Base-by-base conservation (phyloP, 257 asterid species). In the Penstemon barbatus region DNA sequence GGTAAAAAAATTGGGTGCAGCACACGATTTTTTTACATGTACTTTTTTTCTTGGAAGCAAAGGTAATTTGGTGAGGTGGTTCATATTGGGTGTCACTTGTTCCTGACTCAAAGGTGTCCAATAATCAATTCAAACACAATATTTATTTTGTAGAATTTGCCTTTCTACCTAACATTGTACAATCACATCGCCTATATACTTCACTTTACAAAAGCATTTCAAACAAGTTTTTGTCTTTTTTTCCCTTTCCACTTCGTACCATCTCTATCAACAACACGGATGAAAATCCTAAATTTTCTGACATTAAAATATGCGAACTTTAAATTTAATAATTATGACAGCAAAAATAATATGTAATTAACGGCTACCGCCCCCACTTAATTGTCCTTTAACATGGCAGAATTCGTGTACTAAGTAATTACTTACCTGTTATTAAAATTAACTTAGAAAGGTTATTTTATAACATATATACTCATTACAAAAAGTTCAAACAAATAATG, bases 71-170 rank as follows among this genome's bases (percentile, higher is more conserved):
- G 57, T 62, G 36, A 11, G 13, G 57, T 18, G 41, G 10, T 43
- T 11, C 64, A 58, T 64, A 72, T 72, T 66, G 55, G 59, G 70
- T 58, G 46, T 80, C 79, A 80, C 96, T 83, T 89, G 72, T 13
- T 73, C 66, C 64, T 79, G 79, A 89, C 95, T 87, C 90, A 84
- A 88, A 84, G 87, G 41, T 50, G 61, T 45, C 58, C 51, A 65
- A 66, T 71, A 69, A 79, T 75, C 63, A 44, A 44, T 61, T 65
- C 38, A 45, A 40, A 19, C 25, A 66, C 18, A 49, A 62, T 4
- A 62, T 56, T 36, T n/a, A n/a, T 36, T 49, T 37, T n/a, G 52
- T 4, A 51, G 43, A 38, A 50, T 60, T 60, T 55, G 5, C 62
- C 71, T 75, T 74, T 77, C 84, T 70, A 80, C 90, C 90, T 58